Base-by-base conservation (phyloP, 2,329 filamentous ascomycete genomes). In the Aureobasidium sp. region DNA sequence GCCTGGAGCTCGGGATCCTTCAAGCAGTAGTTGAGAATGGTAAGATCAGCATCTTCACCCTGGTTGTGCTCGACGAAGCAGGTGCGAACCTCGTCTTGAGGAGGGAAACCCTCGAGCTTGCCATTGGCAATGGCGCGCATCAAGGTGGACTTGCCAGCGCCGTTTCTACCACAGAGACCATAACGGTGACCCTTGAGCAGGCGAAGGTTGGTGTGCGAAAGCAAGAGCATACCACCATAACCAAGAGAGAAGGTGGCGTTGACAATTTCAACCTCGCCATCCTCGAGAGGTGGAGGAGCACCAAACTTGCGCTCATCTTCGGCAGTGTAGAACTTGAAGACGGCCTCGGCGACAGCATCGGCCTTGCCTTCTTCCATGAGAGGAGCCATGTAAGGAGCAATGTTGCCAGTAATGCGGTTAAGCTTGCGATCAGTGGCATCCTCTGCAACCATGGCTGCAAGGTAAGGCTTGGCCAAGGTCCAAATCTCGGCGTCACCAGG, bases 11-110 rank as follows among this genome's bases (percentile, higher is more conserved):
- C 86, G 3, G 91, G 91, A 70, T 97, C 93, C 76, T 95, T 95
- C 65, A 85, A 81, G 66, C 96, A 89, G 73, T 95, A 99, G 62
- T 97, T 89, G 21, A 97, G 81, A 70, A 99, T 97, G 77, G 87
- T 97, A 64, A 97, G 88, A 65, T 97, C 92, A 39, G 94, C 93
- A 76, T 97, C 93, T 75, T 97, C 94, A 61, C 94, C 94, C 77
- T 99, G 93, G 78, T 97, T 97, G 81, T 99, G 94, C 80, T 99
- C 94, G 47, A 99, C 94, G 72, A 97, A 99, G 78, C 93, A 97
- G 11, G 93, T 97, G 69, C 90, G 89, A 69, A 99, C 86, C 63
- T 92, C 88, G 66, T 97, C 91, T 73, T 94, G 91, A 16, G 91
- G 81, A 41, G 94, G 94, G 79, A 99, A 99, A 9, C 94, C 94